phyloP scores from a whole-genome alignment of 2,329 filamentous ascomycete genomes.

The Niveomyces coronatus region DNA sequence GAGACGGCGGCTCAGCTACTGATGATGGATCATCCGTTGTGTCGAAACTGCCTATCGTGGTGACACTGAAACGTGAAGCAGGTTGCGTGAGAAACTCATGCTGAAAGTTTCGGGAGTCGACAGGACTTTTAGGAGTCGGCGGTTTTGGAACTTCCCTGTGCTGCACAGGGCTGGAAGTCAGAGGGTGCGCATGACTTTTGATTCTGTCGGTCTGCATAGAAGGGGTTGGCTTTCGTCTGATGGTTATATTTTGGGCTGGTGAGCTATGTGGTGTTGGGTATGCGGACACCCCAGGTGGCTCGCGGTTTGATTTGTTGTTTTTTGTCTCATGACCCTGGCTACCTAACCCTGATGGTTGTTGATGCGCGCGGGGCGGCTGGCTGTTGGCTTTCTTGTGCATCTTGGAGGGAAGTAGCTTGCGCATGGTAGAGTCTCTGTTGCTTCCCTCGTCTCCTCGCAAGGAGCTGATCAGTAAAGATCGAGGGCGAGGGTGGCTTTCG shows the following conservation, averaged over 20 bases:
- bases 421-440: slow-evolving; percentile 19
- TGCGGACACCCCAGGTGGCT: no score
- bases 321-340: no score
- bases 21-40: slow-evolving; percentile 35
- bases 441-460: slow-evolving; percentile 8
- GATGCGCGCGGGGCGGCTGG: slow-evolving; percentile 9
- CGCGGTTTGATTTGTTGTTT: no score
- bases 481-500: slow-evolving; percentile 4
- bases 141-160: slow-evolving; percentile 19
- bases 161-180: slow-evolving; percentile 26
- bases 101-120: slow-evolving; percentile 13
- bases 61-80: slow-evolving; percentile 52
- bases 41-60: slow-evolving; percentile 50
- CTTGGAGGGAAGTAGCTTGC: slow-evolving; percentile 25
- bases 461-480: slow-evolving; percentile 4
- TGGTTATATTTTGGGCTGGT: slow-evolving; percentile 22
- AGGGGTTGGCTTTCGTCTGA: slow-evolving; percentile 36
- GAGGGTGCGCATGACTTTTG: slow-evolving; percentile 21
- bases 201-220: slow-evolving; percentile 14
- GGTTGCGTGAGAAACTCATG: slow-evolving; percentile 37
- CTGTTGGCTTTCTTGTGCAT: slow-evolving; percentile 18
- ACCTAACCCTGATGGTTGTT: no score
- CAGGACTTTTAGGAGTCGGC: slow-evolving; percentile 18
- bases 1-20: no score
- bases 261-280: slow-evolving; percentile 14